These are phyloP conservation scores for Helminthosporium solani DNA, from an alignment of 2,329 filamentous ascomycete species.

Conservation along the genomic window DNA sequence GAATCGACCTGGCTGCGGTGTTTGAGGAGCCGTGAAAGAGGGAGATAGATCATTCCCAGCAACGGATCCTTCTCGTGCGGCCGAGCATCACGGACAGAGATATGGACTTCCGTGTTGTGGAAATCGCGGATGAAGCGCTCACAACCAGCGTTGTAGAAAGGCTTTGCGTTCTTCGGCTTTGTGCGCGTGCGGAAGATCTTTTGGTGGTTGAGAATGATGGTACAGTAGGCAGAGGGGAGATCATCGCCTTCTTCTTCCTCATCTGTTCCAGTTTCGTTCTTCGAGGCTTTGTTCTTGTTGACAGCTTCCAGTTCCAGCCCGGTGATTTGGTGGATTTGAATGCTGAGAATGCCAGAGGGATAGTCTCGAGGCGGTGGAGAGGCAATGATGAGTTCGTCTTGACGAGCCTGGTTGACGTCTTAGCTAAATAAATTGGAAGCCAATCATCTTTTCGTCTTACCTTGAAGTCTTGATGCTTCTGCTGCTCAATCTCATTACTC, in stretches of 20 bases:
- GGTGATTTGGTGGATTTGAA: conserved; percentile 73
- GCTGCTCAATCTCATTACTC: conserved; percentile 64
- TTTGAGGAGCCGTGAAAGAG: conserved; percentile 61
- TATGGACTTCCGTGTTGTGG: conserved; percentile 64
- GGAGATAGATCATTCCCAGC: conserved; percentile 69
- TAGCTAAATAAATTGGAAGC: not conserved
- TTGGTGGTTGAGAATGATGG: conserved; percentile 70
- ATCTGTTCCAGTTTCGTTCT: conserved; percentile 55
- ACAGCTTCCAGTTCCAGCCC: conserved; percentile 63
- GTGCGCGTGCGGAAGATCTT: conserved; percentile 70
- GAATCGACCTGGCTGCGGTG: conserved; percentile 65
- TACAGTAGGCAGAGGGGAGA: conserved; percentile 70
- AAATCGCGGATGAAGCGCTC: conserved; percentile 72
- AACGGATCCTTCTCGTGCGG: conserved; percentile 69
- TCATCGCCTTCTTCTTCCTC: conserved; percentile 62
- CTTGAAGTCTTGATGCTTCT: conserved; percentile 67
- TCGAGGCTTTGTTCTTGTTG: conserved; percentile 55
- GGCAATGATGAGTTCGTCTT: conserved; percentile 66
- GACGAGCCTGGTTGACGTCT: conserved; percentile 22
- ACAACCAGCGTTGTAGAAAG: conserved; percentile 75
- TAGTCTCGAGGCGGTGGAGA: conserved; percentile 64
- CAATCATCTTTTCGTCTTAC: conserved; percentile 14
- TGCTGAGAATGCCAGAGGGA: conserved; percentile 66
- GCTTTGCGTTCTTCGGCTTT: conserved; percentile 75
- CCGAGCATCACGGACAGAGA: conserved; percentile 66